Conservation (phyloP, 2,329 filamentous ascomycete genomes). For the Fusarium sp. region DNA sequence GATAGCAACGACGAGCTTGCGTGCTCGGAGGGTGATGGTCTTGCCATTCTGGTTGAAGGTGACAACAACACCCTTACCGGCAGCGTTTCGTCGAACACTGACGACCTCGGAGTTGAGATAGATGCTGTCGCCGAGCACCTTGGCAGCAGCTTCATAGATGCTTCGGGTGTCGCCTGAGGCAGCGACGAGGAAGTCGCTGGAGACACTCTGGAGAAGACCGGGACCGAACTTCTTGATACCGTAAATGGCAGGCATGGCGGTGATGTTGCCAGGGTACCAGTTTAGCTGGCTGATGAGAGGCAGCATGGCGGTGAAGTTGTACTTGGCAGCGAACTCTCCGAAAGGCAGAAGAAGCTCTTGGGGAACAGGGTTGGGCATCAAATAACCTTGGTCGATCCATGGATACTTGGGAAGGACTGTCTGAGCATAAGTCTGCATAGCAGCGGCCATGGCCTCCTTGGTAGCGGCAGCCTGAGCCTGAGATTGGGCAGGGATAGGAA, state of each 20-base stretch:
- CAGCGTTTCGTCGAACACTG: not conserved
- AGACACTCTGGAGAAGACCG: constrained; percentile 12
- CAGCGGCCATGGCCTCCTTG: not conserved
- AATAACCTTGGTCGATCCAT: constrained; percentile 35
- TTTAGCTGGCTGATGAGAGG: constrained; percentile 24
- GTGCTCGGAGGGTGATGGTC: not conserved
- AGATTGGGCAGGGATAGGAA: constrained; percentile 21
- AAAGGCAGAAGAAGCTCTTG: constrained; percentile 31
- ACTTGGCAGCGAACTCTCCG: constrained; percentile 20
- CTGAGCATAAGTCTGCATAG: constrained; percentile 9
- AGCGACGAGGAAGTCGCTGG: constrained; percentile 7
- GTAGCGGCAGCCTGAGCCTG: not conserved
- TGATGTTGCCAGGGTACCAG: constrained; percentile 33
- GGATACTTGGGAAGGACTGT: constrained; percentile 27
- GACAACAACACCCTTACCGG: not conserved
- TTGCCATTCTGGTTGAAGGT: not conserved
- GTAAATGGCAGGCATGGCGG: constrained; percentile 25
- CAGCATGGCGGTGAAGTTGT: constrained; percentile 23
- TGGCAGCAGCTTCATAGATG: constrained; percentile 21
- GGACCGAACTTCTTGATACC: constrained; percentile 34
- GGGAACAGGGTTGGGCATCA: constrained; percentile 23
- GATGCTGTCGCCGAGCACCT: not conserved
- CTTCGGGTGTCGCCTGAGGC: constrained; percentile 15
- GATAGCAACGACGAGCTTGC: constrained; percentile 31
- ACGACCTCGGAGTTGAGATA: constrained; percentile 20